These are phyloP conservation scores for Telopea speciosissima DNA, from an alignment of 177 flowering plant genomes.

Conservation along the genomic window DNA sequence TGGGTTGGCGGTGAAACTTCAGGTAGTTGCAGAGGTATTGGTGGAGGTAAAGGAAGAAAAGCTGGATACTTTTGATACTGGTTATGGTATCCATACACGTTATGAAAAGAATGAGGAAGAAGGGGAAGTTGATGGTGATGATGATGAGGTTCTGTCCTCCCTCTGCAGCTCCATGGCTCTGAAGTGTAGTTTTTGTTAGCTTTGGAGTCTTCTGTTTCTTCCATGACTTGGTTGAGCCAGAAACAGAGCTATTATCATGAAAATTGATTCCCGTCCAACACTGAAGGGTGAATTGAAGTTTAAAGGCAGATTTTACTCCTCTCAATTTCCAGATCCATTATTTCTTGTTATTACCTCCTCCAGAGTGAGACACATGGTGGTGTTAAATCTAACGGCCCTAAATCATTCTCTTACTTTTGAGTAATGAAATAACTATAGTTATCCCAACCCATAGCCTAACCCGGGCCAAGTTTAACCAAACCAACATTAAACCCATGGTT, in stretches of 20 bases:
- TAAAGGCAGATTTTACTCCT: too few species aligned
- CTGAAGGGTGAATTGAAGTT: too few species aligned
- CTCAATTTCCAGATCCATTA: too few species aligned
- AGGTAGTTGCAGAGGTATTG: constrained; percentile 38
- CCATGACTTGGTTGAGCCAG: constrained; percentile 30
- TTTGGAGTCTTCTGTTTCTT: constrained; percentile 43
- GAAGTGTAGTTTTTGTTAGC: constrained; percentile 40
- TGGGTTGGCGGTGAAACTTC: constrained; percentile 37
- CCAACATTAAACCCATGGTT: too few species aligned
- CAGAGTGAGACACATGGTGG: too few species aligned
- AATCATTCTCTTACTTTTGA: too few species aligned
- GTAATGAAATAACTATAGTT: too few species aligned
- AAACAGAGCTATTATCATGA: constrained; percentile 4
- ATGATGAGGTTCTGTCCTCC: constrained; percentile 20
- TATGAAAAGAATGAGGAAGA: constrained; percentile 26
- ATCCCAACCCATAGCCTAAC: too few species aligned
- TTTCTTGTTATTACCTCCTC: too few species aligned
- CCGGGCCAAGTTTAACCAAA: too few species aligned
- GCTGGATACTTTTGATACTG: constrained; percentile 44
- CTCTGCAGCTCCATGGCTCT: constrained; percentile 28
- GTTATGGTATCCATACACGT: constrained; percentile 31
- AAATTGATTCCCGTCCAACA: too few species aligned
- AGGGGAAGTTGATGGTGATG: constrained; percentile 16
- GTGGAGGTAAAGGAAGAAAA: constrained; percentile 64
- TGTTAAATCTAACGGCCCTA: too few species aligned